Conservation (phyloP, 1,284 basidiomycete species). For the Peniophora sp. region DNA sequence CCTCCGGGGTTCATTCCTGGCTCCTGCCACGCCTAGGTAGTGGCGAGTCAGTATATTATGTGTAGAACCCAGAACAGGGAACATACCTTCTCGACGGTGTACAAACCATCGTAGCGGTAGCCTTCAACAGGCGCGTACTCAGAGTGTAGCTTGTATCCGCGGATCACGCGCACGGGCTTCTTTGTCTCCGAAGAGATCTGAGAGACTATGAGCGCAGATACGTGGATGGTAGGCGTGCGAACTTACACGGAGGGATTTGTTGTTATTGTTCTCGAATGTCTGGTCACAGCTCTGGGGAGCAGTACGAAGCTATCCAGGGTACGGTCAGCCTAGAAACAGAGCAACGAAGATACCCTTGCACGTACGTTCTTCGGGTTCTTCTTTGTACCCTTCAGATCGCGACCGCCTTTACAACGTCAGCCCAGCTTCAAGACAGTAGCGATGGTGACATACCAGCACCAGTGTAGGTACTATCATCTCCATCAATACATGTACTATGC, state of each 20-base stretch:
- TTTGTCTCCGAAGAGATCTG: conserved; percentile 63
- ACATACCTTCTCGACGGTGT: conserved; percentile 61
- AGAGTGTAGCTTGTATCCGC: conserved; percentile 71
- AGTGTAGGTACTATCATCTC: conserved; percentile 56
- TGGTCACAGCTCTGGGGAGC: conserved; percentile 79
- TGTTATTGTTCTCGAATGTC: conserved; percentile 62
- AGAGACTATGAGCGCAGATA: neutral
- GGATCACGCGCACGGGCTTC: conserved; percentile 75
- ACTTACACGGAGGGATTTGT: conserved; percentile 56
- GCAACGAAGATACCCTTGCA: conserved; percentile 3
- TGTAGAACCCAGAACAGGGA: neutral
- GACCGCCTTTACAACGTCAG: conserved; percentile 43
- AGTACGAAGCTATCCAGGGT: conserved; percentile 59
- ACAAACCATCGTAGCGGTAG: conserved; percentile 82
- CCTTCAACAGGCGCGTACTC: conserved; percentile 67
- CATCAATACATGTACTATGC: neutral
- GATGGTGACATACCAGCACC: conserved; percentile 45
- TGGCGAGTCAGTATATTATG: too few relatives aligned
- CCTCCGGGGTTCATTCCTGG: conserved; percentile 55
- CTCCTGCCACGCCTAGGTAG: conserved; percentile 71
- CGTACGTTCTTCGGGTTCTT: conserved; percentile 68
- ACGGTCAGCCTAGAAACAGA: neutral
- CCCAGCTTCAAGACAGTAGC: conserved; percentile 3
- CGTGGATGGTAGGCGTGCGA: neutral
- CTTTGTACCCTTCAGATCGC: conserved; percentile 76